Base-by-base conservation (phyloP, 345 rosid species). In the Euphorbia peplus region DNA sequence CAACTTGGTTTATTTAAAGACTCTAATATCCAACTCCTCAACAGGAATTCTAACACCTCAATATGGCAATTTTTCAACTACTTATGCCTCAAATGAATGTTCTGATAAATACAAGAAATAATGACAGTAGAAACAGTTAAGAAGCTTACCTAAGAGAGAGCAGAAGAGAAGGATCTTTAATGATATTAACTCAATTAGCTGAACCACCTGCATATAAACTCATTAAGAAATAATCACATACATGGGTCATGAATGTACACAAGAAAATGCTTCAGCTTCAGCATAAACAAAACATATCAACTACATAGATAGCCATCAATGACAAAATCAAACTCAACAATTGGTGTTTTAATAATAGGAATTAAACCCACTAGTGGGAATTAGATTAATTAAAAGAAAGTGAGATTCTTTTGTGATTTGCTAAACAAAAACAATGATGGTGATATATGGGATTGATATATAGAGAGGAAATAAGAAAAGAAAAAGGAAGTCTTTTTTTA, bases 341-440 rank as follows among this genome's bases (percentile, higher is more conserved):
- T n/a, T n/a, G n/a, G n/a, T n/a, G n/a, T n/a, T n/a, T n/a, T n/a
- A n/a, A n/a, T n/a, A 54, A 66, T 37, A 25, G 25, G 32, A 55
- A 19, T 54, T 28, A 14, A 47, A 64, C 51, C 41, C 53, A 64
- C 61, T 32, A 10, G 5, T 65, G 46, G 46, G 39, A 22, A 65
- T 48, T 37, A n/a, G 35, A 59, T 15, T 58, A 58, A 63, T 15
- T 58, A 71, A 19, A 68, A 61, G 51, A 56, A 67, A 74, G 69
- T 52, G 70, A 70, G 75, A 30, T 71, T 76, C 70, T 41, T 67
- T 69, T 74, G 69, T 7, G 61, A 39, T 68, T 62, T 35, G 68
- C 60, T 15, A 50, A 41, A 54, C 69, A 42, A 54, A 42, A 54
- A 70, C 73, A 84, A 81, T 87, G 84, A 82, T 79, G 78, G 71